These are phyloP conservation scores for Symbiodinium natans DNA, from an alignment of 73 alveolate genomes.

Conservation along the genomic window DNA sequence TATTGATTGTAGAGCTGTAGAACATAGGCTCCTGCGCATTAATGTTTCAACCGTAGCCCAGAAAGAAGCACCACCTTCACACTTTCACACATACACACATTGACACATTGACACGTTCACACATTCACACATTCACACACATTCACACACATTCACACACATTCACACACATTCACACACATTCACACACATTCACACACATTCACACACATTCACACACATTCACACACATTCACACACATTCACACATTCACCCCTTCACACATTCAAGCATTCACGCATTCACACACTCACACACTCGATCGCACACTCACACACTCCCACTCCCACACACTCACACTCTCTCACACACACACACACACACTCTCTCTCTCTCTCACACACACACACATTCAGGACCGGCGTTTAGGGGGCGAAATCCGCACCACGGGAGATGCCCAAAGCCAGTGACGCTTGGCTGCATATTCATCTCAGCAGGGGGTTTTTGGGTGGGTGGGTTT, in stretches of 20 bases:
- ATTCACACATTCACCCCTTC: not conserved
- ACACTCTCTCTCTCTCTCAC: not conserved
- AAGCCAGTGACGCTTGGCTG: too few species aligned
- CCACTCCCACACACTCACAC: not conserved
- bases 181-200: not conserved
- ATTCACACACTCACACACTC: not conserved
- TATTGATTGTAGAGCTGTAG: too few species aligned
- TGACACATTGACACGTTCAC: not conserved
- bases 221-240: not conserved
- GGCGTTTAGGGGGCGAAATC: too few species aligned
- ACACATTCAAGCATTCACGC: slow-evolving; percentile 1
- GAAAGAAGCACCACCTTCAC: too few species aligned
- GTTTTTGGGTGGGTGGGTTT: too few species aligned
- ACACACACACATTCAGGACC: not conserved
- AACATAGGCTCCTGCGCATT: too few species aligned
- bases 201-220: not conserved
- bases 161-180: not conserved
- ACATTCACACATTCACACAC: too few species aligned
- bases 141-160: not conserved
- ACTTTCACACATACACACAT: not conserved
- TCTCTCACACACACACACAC: not conserved
- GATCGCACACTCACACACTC: not conserved
- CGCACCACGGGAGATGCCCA: too few species aligned
- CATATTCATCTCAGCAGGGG: too few species aligned
- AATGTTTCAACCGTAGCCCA: too few species aligned